Conservation (phyloP, 2,329 filamentous ascomycete species). For the Penicillium sp. region DNA sequence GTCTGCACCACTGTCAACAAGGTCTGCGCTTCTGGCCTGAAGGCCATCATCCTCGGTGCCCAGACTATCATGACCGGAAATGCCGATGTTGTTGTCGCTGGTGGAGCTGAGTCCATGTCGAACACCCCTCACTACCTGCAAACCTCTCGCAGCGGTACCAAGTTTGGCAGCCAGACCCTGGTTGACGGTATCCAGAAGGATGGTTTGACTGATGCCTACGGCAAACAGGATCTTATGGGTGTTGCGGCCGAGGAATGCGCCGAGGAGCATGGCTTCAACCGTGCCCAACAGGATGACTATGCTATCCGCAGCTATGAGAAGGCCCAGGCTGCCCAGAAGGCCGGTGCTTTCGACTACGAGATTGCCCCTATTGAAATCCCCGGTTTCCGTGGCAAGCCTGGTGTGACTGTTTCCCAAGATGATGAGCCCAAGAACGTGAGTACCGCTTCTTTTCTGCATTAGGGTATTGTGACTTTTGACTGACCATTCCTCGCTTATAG, state of each 20-base stretch:
- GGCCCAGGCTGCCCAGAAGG: slow-evolving; percentile 80
- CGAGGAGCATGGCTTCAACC: slow-evolving; percentile 73
- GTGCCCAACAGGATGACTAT: slow-evolving; percentile 90
- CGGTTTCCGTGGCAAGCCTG: slow-evolving; percentile 86
- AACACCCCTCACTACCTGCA: slow-evolving; percentile 96
- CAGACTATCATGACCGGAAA: slow-evolving; percentile 98
- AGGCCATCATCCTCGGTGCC: slow-evolving; percentile 89
- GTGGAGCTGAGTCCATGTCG: slow-evolving; percentile 97
- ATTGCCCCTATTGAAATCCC: slow-evolving; percentile 87
- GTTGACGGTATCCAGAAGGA: slow-evolving; percentile 93
- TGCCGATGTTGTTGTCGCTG: slow-evolving; percentile 87
- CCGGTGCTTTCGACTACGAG: slow-evolving; percentile 77
- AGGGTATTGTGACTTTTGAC: neutral
- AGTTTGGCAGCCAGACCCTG: slow-evolving; percentile 88
- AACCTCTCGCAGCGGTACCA: slow-evolving; percentile 79
- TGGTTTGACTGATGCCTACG: slow-evolving; percentile 88
- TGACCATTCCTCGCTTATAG: slow-evolving; percentile 26
- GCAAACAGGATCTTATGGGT: slow-evolving; percentile 94
- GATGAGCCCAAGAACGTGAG: slow-evolving; percentile 90
- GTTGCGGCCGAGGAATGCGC: slow-evolving; percentile 90
- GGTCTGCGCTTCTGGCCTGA: slow-evolving; percentile 93
- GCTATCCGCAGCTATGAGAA: slow-evolving; percentile 94
- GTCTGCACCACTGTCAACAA: slow-evolving; percentile 97
- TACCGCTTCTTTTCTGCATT: neutral
- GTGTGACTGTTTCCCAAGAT: slow-evolving; percentile 75